Conservation (phyloP, 2,329 filamentous ascomycete species). For the Epichloe typhina region DNA sequence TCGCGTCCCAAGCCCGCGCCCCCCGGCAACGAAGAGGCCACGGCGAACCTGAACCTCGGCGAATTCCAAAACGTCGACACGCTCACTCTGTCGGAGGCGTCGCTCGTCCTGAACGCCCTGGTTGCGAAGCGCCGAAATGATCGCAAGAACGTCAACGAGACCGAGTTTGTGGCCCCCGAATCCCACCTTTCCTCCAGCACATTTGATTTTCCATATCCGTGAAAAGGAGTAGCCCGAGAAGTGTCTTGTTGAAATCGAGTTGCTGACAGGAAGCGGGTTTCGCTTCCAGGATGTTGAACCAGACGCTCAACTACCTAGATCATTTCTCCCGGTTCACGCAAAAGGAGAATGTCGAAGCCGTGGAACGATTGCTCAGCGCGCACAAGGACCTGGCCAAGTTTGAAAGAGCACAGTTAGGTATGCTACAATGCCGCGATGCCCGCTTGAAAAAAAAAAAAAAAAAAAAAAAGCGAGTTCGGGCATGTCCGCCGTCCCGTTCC, state of each 20-base stretch:
- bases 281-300: constrained; percentile 53
- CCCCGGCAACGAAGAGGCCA: constrained; percentile 78
- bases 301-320: constrained; percentile 86
- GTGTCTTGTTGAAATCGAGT: not conserved
- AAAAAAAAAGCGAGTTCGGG: too few species aligned
- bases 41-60: constrained; percentile 68
- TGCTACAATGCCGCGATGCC: constrained; percentile 9
- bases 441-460: too few species aligned
- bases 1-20: constrained; percentile 54
- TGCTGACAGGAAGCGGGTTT: constrained; percentile 4
- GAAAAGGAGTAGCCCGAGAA: too few species aligned
- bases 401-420: constrained; percentile 85
- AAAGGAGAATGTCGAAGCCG: constrained; percentile 87
- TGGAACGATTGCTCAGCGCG: constrained; percentile 71
- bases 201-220: too few species aligned
- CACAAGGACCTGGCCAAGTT: constrained; percentile 78
- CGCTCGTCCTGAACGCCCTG: constrained; percentile 82
- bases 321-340: constrained; percentile 93
- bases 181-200: not conserved
- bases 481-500: too few species aligned
- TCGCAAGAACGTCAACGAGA: constrained; percentile 72
- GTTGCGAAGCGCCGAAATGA: constrained; percentile 67
- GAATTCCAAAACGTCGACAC: constrained; percentile 90
- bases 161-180: constrained; percentile 45
- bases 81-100: constrained; percentile 81